A percentile compares a stretch with the other conserved stretches of the same genome.
Conservation (phyloP, 306 rosid species). For the Astragalus membranaceus region DNA sequence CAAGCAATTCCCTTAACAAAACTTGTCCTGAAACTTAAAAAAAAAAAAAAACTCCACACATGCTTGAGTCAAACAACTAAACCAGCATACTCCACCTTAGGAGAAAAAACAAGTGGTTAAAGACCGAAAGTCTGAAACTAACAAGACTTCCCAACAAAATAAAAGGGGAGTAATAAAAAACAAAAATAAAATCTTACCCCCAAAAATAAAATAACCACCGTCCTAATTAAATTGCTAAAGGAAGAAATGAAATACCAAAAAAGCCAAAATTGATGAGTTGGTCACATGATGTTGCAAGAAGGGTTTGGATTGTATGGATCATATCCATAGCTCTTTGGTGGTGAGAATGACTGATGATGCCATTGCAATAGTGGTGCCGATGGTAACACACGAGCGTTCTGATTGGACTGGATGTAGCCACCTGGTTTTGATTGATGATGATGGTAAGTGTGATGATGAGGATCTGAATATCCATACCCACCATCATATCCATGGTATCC, state of each 20-base stretch:
- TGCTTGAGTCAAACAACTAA: too few relatives aligned
- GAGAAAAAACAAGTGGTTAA: too few relatives aligned
- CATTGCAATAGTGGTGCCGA: background rate
- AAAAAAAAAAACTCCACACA: too few relatives aligned
- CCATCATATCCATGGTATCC: background rate
- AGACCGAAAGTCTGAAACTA: too few relatives aligned
- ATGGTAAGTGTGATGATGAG: background rate
- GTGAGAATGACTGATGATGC: background rate
- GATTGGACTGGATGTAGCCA: background rate
- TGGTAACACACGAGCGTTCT: background rate
- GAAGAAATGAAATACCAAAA: background rate
- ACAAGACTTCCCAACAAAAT: background rate
- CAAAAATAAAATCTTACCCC: background rate
- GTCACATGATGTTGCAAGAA: background rate
- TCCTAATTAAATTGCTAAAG: background rate
- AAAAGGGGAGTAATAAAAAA: background rate
- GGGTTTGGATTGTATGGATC: background rate
- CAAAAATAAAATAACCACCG: background rate
- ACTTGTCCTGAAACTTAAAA: too few relatives aligned
- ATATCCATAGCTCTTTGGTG: background rate
- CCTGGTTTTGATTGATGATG: background rate
- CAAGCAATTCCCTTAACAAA: too few relatives aligned
- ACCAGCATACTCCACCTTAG: too few relatives aligned
- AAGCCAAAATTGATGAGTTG: background rate
- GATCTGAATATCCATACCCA: background rate